phyloP scores from a whole-genome alignment of 495 filamentous ascomycete species.

The Talaromyces adpressus region DNA sequence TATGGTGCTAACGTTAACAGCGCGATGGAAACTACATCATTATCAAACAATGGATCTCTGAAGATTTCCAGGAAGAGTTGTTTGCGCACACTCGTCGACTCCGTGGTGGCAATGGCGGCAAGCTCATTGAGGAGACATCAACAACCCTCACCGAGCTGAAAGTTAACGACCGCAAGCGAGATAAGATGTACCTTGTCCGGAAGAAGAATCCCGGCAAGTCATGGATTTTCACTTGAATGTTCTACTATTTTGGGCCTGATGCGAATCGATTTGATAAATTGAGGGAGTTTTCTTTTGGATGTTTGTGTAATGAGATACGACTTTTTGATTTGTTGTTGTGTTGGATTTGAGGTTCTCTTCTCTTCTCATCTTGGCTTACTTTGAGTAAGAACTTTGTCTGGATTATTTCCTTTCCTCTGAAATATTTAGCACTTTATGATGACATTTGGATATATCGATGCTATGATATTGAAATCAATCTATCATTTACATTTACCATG shows the following conservation, averaged over 20 bases:
- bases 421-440: not conserved
- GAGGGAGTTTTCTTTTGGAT: conserved; percentile 2
- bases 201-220: conserved; percentile 45
- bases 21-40: conserved; percentile 64
- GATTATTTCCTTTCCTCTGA: not conserved
- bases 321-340: conserved; percentile 17
- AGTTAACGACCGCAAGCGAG: conserved; percentile 44
- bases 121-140: conserved; percentile 35
- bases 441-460: not conserved
- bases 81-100: conserved; percentile 63
- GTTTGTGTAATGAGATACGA: conserved; percentile 9
- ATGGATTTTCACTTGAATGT: conserved; percentile 28
- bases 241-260: conserved; percentile 7
- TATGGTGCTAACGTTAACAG: conserved; percentile 14
- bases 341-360: conserved; percentile 19
- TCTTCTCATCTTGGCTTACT: not conserved
- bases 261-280: not conserved
- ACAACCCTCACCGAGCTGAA: conserved; percentile 40
- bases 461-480: not conserved
- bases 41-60: conserved; percentile 69
- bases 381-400: not conserved
- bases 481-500: not conserved
- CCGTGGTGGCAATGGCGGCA: conserved; percentile 50
- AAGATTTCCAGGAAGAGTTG: conserved; percentile 64
- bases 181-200: conserved; percentile 54